A percentile compares a stretch with the other conserved stretches of the same genome.
These are phyloP conservation scores for Claviceps sp. DNA, from an alignment of 2,329 filamentous ascomycete genomes.

Conservation along the genomic window DNA sequence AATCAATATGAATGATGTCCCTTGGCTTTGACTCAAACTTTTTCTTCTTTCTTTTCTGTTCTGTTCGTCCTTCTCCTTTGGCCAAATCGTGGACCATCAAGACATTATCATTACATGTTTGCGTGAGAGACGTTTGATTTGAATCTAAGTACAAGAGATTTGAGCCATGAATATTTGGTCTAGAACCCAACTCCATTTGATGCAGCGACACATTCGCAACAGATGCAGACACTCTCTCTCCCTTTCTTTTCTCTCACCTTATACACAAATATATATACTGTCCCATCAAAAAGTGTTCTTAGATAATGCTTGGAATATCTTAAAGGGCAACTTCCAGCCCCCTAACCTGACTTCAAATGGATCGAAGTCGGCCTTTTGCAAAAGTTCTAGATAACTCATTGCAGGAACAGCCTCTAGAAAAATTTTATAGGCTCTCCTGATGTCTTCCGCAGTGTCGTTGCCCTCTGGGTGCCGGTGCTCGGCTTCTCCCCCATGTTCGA, in stretches of 20 bases:
- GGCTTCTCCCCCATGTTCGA: slow-evolving; percentile 72
- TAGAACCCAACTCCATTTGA: too few species aligned
- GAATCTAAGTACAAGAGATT: too few species aligned
- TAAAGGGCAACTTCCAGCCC: slow-evolving; percentile 78
- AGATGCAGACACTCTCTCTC: too few species aligned
- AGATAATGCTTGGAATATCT: slow-evolving; percentile 41
- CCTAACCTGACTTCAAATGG: slow-evolving; percentile 50
- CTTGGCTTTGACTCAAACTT: too few species aligned
- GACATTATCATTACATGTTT: too few species aligned
- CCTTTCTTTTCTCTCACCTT: too few species aligned
- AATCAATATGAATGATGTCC: too few species aligned
- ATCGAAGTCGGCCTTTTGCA: slow-evolving; percentile 79
- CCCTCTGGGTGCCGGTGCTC: slow-evolving; percentile 40
- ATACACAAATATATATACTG: not conserved
- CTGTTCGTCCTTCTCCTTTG: not conserved
- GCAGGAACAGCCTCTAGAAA: slow-evolving; percentile 71
- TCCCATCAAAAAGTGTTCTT: slow-evolving; percentile 30
- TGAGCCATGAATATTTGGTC: too few species aligned
- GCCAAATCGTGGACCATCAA: too few species aligned
- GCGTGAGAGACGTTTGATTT: too few species aligned
- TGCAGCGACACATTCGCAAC: too few species aligned
- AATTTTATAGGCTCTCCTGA: slow-evolving; percentile 59
- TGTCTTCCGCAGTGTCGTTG: slow-evolving; percentile 24
- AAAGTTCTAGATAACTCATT: slow-evolving; percentile 59
- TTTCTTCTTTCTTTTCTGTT: not conserved